Percentiles rank a stretch among this genome's conserved stretches.
phyloP scores from a whole-genome alignment of 768 basidiomycete genomes.

The Tylopilus cervinicoccineus region DNA sequence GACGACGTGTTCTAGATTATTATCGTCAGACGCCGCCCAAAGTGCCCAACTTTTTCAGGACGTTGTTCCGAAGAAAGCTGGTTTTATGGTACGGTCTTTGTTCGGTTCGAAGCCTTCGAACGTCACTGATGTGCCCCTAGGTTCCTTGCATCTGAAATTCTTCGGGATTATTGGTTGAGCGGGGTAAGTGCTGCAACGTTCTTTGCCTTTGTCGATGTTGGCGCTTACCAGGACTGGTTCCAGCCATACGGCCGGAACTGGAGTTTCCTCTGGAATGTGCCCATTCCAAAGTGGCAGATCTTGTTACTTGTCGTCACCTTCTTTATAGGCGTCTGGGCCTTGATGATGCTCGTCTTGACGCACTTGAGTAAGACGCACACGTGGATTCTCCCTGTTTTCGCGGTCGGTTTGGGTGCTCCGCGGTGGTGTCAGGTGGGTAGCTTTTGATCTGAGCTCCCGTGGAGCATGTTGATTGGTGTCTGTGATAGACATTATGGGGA shows the following conservation, averaged over 20 bases:
- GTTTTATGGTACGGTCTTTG: slow-evolving; percentile 64
- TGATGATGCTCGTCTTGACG: slow-evolving; percentile 69
- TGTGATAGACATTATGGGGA: slow-evolving; percentile 81
- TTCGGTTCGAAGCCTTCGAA: not conserved
- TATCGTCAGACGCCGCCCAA: slow-evolving; percentile 92
- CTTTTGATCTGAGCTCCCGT: not conserved
- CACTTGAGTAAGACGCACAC: slow-evolving; percentile 92
- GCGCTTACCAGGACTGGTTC: slow-evolving; percentile 10
- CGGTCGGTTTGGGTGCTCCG: slow-evolving; percentile 90
- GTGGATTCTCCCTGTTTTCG: slow-evolving; percentile 92
- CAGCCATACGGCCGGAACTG: slow-evolving; percentile 93
- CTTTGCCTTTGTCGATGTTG: not conserved
- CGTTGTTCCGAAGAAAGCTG: slow-evolving; percentile 84
- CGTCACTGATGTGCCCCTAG: slow-evolving; percentile 15
- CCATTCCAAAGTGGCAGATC: slow-evolving; percentile 80
- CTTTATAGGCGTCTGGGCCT: slow-evolving; percentile 85
- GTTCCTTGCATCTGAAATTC: slow-evolving; percentile 87
- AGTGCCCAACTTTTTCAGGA: slow-evolving; percentile 88
- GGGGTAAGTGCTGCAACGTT: slow-evolving; percentile 48
- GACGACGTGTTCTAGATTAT: slow-evolving; percentile 51
- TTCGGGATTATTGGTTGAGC: slow-evolving; percentile 91
- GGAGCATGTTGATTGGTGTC: slow-evolving; percentile 1
- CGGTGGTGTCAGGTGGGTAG: slow-evolving; percentile 84
- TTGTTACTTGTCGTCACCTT: slow-evolving; percentile 75
- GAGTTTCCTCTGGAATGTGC: slow-evolving; percentile 87